Evolutionary conservation across 139 green algal species (phyloP), one percentile per base, ranked within the genome.

Genomic region (Yamagishiella unicocca): DNA sequence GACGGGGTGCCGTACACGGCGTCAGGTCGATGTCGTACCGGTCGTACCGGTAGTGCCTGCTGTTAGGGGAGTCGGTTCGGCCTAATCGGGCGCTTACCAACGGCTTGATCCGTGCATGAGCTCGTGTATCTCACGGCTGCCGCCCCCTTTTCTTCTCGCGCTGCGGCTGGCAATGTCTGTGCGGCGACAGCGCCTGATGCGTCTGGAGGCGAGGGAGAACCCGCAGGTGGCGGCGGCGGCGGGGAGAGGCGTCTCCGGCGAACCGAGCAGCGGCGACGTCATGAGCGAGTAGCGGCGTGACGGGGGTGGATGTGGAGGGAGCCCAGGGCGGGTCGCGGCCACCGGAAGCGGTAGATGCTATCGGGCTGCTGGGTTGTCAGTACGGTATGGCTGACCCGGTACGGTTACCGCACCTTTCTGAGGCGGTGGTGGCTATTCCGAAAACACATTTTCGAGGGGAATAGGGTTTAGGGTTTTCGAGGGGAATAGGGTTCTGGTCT

Each of bases 131-230:
- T 12, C 12, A 25, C 14, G 14, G 14, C 14, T 58, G 50, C 50
- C 17, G 50, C 14, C 50, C 50, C 50, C 17, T 58, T 17, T 17
- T 58, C 17, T 17, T 17, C 12, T 58, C 14, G 14, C 50, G 50
- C 12, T 58, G 50, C 17, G 50, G 14, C 17, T 58, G 50, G 14
- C 14, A 25, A 58, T 58, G 14, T 58, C 14, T 67, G 58, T 67
- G 14, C 17, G 14, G 4, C 37, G 9, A 37, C 67, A 75, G 67
- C 35, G 67, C 0, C 17, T 75, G 67, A 29, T 43, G 6, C 35
- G 67, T 4, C 37, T 75, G 35, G 67, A 75, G 67, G 67, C 37
- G 6, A 37, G n/a, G 37, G 67, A 75, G 67, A 75, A 75, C 37
- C 67, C 35, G 31, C 35, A 21, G 1, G 67, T 37, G 1, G 67